Evolutionary conservation across 768 basidiomycete species (phyloP).

Genomic region (Mycena rebaudengoi): DNA sequence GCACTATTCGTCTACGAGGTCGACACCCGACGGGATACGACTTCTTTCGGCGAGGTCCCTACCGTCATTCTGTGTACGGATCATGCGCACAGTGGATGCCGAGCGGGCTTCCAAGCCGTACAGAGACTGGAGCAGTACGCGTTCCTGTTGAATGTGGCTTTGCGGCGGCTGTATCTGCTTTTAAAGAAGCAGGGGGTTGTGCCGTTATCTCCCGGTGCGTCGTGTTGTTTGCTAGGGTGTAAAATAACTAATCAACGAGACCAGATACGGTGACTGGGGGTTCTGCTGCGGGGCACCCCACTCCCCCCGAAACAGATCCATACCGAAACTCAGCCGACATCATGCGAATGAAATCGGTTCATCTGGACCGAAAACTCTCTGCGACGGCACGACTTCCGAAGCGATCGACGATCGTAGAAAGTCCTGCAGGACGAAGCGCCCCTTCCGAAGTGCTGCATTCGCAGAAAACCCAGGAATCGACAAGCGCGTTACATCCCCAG

Average conservation of each 20-base stretch:
- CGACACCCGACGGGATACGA: slow-evolving; percentile 71
- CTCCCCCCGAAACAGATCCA: slow-evolving; percentile 67
- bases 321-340: slow-evolving; percentile 91
- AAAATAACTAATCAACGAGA: background rate
- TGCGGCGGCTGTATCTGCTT: slow-evolving; percentile 87
- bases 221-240: slow-evolving; percentile 1
- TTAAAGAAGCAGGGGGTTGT: slow-evolving; percentile 91
- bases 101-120: slow-evolving; percentile 87
- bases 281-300: slow-evolving; percentile 26
- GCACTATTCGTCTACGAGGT: slow-evolving; percentile 79
- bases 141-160: slow-evolving; percentile 94
- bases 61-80: slow-evolving; percentile 79
- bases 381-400: slow-evolving; percentile 92
- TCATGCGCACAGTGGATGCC: slow-evolving; percentile 74
- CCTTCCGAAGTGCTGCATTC: slow-evolving; percentile 64
- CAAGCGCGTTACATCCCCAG: slow-evolving; percentile 47
- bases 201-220: slow-evolving; percentile 77
- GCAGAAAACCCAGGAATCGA: slow-evolving; percentile 56
- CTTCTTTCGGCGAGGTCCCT: slow-evolving; percentile 78
- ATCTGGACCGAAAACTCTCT: slow-evolving; percentile 94
- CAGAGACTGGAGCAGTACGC: slow-evolving; percentile 97
- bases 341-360: slow-evolving; percentile 93
- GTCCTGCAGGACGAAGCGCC: slow-evolving; percentile 87
- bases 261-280: slow-evolving; percentile 23
- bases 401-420: slow-evolving; percentile 95